These are phyloP conservation scores for Calocera cornea DNA, from an alignment of 768 basidiomycete genomes.

Conservation along the genomic window DNA sequence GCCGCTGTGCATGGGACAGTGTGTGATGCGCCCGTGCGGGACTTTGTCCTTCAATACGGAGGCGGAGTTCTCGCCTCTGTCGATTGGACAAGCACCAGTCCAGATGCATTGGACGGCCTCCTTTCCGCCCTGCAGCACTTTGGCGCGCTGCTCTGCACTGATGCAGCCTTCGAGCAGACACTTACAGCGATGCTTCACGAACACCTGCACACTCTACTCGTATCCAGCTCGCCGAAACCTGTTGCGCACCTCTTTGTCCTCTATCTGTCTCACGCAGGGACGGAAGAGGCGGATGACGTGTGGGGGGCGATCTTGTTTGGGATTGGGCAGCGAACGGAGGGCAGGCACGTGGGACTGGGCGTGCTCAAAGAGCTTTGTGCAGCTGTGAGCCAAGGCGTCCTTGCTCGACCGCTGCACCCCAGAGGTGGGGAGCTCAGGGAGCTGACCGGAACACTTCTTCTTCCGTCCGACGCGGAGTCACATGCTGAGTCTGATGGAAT, in stretches of 20 bases:
- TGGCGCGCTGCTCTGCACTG: constrained; percentile 36
- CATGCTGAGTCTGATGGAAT: constrained; percentile 20
- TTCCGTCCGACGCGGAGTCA: constrained; percentile 24
- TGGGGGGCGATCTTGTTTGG: constrained; percentile 40
- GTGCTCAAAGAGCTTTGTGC: constrained; percentile 31
- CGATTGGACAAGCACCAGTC: not conserved
- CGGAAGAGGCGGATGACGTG: constrained; percentile 16
- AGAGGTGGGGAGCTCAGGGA: constrained; percentile 33
- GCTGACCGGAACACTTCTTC: constrained; percentile 30
- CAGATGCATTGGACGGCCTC: constrained; percentile 14
- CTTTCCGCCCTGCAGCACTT: constrained; percentile 40
- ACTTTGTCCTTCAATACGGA: not conserved
- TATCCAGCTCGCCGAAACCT: not conserved
- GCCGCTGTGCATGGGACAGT: not conserved
- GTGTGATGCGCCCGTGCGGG: not conserved
- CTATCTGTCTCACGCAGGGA: not conserved
- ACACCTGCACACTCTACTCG: not conserved
- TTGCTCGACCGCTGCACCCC: constrained; percentile 38
- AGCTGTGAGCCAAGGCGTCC: constrained; percentile 26
- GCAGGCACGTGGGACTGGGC: not conserved
- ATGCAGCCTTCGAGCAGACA: constrained; percentile 23
- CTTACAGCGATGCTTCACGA: not conserved
- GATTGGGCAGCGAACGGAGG: constrained; percentile 24
- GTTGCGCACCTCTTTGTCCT: not conserved
- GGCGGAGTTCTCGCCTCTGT: not conserved